Evolutionary conservation across 2,329 filamentous ascomycete genomes (phyloP), one percentile per base, ranked within the genome.

Genomic region (Alternaria sp.): DNA sequence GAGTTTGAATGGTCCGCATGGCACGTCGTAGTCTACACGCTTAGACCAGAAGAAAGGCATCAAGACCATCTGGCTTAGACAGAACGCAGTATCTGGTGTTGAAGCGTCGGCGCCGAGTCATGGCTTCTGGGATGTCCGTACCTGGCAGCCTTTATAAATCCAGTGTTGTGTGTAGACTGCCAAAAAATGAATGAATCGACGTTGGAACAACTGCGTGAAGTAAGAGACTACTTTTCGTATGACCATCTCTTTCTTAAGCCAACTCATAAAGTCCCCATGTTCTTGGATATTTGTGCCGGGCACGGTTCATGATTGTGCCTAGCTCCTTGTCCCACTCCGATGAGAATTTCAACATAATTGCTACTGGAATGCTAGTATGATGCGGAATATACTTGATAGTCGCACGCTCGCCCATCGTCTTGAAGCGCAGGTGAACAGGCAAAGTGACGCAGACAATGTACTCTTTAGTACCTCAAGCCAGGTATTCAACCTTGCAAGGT

Each of bases 51-150:
- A 53, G 41, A 63, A 58, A 3, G 51, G 51, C 14, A 56, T 14
- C 13, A 58, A 61, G 24, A 63, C 51, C 9, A 57, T 45, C 13
- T 57, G 40, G 33, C 56, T 41, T 4, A 62, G 44, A 23, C 36
- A 21, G 41, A 56, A 54, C 31, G 42, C 31, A 4, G 21, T 3
- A 5, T n/a, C 17, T n/a, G 10, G 36, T n/a, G 21, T 21, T 39
- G 36, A 39, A 17, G 9, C 36, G 5, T 39, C 36, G 3, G n/a
- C n/a, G 9, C 14, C n/a, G 4, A 39, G 36, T 2, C 17, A 21
- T 2, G 36, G 17, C 17, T 17, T 17, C 17, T n/a, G 36, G 21
- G 17, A 39, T 39, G 2, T 39, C 9, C 8, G 21, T n/a, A n/a
- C n/a, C 36, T 17, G 36, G n/a, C 17, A 17, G 17, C 17, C 17